Percentiles rank a stretch among this genome's conserved stretches.
These are phyloP conservation scores for Naganishia onofrii DNA, from an alignment of 768 basidiomycete genomes.

Conservation along the genomic window DNA sequence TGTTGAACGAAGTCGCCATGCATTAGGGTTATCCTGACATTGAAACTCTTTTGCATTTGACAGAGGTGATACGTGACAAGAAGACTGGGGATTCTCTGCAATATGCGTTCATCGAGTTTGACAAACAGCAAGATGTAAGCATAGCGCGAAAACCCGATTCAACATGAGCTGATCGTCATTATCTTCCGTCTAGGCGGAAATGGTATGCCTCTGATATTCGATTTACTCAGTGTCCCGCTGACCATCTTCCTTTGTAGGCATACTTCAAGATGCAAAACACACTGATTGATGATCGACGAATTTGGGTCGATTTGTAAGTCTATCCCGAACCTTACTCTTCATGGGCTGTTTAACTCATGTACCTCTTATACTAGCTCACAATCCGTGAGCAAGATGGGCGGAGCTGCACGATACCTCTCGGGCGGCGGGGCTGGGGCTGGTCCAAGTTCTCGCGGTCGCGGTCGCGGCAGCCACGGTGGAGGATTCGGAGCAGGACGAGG, in stretches of 20 bases:
- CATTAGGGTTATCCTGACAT: too few relatives aligned
- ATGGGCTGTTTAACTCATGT: conserved; percentile 14
- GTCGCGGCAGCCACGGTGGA: conserved; percentile 46
- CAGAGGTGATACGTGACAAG: conserved; percentile 95
- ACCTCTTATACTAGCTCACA: conserved; percentile 63
- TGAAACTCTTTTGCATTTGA: conserved; percentile 73
- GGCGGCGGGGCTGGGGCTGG: conserved; percentile 40
- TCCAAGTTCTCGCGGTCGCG: conserved; percentile 31
- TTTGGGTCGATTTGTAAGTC: conserved; percentile 96
- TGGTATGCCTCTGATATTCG: conserved; percentile 1
- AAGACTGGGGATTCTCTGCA: conserved; percentile 93
- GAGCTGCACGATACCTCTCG: conserved; percentile 64
- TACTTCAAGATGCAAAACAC: conserved; percentile 99
- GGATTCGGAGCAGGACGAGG: conserved; percentile 63
- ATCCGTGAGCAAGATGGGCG: conserved; percentile 86
- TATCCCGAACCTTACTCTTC: conserved; percentile 21
- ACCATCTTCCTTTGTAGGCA: conserved; percentile 58
- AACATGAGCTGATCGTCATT: not conserved
- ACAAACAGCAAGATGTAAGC: conserved; percentile 85
- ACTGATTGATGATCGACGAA: conserved; percentile 90
- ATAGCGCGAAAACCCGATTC: conserved; percentile 58
- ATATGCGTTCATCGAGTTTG: conserved; percentile 98
- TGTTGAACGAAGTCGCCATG: not conserved
- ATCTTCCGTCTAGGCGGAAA: not conserved
- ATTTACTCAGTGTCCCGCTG: too few relatives aligned